These are phyloP conservation scores for Adiantum capillusveneris DNA, from an alignment of 75 land plant genomes.

Conservation along the genomic window DNA sequence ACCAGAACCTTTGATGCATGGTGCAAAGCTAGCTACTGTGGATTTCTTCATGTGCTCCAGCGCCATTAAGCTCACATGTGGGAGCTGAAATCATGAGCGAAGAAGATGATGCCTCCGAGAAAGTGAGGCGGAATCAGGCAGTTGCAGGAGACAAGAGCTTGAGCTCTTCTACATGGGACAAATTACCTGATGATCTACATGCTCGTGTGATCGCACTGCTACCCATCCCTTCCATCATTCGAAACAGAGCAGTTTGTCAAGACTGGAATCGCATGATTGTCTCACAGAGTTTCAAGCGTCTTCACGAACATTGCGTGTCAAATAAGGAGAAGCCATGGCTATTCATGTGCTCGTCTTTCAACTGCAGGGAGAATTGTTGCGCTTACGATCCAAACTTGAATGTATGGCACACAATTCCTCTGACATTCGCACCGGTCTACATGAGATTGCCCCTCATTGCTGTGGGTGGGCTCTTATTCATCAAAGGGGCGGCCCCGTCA, in stretches of 20 bases:
- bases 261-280: conserved; percentile 36
- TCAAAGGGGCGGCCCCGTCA: conserved; percentile 8
- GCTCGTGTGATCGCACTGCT: conserved; percentile 46
- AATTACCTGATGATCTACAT: conserved; percentile 52
- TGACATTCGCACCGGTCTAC: conserved; percentile 30
- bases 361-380: conserved; percentile 26
- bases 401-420: conserved; percentile 42
- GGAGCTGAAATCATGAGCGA: too few relatives aligned
- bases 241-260: conserved; percentile 27
- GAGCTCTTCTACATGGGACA: conserved; percentile 37
- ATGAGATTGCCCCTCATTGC: conserved; percentile 38
- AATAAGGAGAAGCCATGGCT: conserved; percentile 35
- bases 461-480: conserved; percentile 31
- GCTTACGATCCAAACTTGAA: conserved; percentile 32
- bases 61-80: too few relatives aligned
- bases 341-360: conserved; percentile 35
- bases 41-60: too few relatives aligned
- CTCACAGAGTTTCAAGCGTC: conserved; percentile 5
- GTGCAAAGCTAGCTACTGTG: too few relatives aligned
- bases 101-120: too few relatives aligned
- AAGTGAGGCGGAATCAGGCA: too few relatives aligned
- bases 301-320: conserved; percentile 10
- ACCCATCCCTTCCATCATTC: conserved; percentile 41
- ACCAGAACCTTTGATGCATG: too few relatives aligned
- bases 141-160: neutral